Evolutionary conservation across 2,329 filamentous ascomycete species (phyloP).

Genomic region (Cercospora canescens): DNA sequence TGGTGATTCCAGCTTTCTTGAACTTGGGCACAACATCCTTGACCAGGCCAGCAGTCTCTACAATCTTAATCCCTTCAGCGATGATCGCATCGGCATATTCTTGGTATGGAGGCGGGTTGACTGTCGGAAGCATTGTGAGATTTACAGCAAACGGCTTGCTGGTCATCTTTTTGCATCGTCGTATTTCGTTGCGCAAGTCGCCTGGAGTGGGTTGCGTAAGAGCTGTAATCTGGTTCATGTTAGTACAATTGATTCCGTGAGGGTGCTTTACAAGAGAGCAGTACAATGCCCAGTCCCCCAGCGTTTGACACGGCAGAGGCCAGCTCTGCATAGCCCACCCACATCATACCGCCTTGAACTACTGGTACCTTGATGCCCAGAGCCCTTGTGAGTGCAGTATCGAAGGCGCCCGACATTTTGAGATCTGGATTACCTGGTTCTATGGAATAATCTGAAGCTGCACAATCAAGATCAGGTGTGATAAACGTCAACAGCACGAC

Average conservation of each 20-base stretch:
- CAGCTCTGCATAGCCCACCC: conserved; percentile 76
- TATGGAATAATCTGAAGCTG: background rate
- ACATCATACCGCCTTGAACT: conserved; percentile 83
- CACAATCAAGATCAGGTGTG: background rate
- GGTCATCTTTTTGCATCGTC: conserved; percentile 76
- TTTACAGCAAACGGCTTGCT: conserved; percentile 84
- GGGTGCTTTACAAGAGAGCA: background rate
- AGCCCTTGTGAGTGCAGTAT: conserved; percentile 60
- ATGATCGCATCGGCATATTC: conserved; percentile 90
- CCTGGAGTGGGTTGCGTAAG: conserved; percentile 90
- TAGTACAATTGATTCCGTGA: background rate
- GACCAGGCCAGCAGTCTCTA: conserved; percentile 84
- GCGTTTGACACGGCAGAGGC: conserved; percentile 74
- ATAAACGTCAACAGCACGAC: background rate
- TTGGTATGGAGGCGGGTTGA: conserved; percentile 85
- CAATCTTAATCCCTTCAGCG: conserved; percentile 84
- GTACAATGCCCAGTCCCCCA: conserved; percentile 70
- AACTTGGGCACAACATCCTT: conserved; percentile 85
- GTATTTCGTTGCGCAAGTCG: conserved; percentile 89
- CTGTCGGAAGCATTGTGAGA: conserved; percentile 83
- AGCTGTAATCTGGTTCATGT: conserved; percentile 57
- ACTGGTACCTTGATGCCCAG: conserved; percentile 68
- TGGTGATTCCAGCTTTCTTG: conserved; percentile 72
- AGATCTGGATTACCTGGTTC: conserved; percentile 43
- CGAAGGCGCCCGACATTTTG: conserved; percentile 49